Percentiles rank a stretch among this genome's conserved stretches.
Evolutionary conservation across 2,329 filamentous ascomycete genomes (phyloP).

Genomic region (Arachnomyces sp.): DNA sequence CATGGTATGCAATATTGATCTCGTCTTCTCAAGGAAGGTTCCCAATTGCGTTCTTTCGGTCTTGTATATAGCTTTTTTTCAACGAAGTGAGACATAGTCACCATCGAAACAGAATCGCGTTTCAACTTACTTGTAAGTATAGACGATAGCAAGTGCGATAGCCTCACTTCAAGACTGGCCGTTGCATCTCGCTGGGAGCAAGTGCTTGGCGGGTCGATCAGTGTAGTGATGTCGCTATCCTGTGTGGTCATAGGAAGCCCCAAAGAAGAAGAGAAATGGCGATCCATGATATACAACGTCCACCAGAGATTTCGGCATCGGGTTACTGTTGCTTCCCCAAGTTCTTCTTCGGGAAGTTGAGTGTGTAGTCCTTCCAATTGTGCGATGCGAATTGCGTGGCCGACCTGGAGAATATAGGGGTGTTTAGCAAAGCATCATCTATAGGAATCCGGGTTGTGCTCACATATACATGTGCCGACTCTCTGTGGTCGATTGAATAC

Average conservation of each 20-base stretch:
- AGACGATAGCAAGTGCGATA: conserved; percentile 30
- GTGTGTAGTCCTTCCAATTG: conserved; percentile 37
- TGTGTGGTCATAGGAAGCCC: conserved; percentile 31
- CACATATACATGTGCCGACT: conserved; percentile 25
- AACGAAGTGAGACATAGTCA: neutral
- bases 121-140: conserved; percentile 30
- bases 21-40: conserved; percentile 29
- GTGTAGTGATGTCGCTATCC: conserved; percentile 33
- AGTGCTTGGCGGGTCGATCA: conserved; percentile 19
- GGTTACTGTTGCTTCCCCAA: conserved; percentile 24
- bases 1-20: conserved; percentile 29
- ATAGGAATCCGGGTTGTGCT: conserved; percentile 4
- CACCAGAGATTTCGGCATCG: conserved; percentile 35
- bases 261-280: conserved; percentile 33
- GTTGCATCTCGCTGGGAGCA: conserved; percentile 22
- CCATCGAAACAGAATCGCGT: conserved; percentile 18
- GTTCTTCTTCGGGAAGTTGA: conserved; percentile 29
- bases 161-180: conserved; percentile 28
- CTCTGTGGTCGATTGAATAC: conserved; percentile 31
- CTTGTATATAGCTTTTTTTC: conserved; percentile 27
- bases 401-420: conserved; percentile 20
- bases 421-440: no score
- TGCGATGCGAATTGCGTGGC: conserved; percentile 34
- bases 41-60: conserved; percentile 26
- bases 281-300: conserved; percentile 35